Conservation (phyloP, 495 filamentous ascomycete genomes). For the Pyrenula aspistea region DNA sequence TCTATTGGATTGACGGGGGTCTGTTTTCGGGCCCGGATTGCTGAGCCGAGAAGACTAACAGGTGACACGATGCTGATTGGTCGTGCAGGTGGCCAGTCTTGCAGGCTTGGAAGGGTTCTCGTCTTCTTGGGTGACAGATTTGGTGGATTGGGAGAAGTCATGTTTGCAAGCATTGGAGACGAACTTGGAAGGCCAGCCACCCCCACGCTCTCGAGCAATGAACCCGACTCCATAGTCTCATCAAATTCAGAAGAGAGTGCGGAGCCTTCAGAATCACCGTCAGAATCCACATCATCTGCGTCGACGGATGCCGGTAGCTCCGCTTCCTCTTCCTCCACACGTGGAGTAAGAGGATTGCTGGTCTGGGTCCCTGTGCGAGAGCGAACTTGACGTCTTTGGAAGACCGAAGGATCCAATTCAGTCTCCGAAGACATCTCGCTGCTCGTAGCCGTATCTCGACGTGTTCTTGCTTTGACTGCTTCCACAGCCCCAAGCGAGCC, state of each 20-base stretch:
- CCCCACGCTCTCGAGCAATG: conserved; percentile 39
- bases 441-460: conserved; percentile 80
- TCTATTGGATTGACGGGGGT: conserved; percentile 78
- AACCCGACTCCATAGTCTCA: conserved; percentile 49
- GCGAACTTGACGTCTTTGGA: conserved; percentile 49
- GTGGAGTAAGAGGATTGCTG: conserved; percentile 44
- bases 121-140: conserved; percentile 44
- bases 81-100: conserved; percentile 81
- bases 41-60: conserved; percentile 56
- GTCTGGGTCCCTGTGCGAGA: conserved; percentile 35
- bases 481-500: conserved; percentile 70
- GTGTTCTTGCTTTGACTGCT: conserved; percentile 57
- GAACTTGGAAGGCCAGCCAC: conserved; percentile 28
- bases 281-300: conserved; percentile 49
- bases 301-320: conserved; percentile 23
- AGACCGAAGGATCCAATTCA: conserved; percentile 59
- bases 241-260: conserved; percentile 58
- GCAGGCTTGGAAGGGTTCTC: conserved; percentile 43
- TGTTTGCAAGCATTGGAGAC: conserved; percentile 28
- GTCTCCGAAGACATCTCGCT: conserved; percentile 89
- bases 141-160: conserved; percentile 17
- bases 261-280: conserved; percentile 50
- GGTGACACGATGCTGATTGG: conserved; percentile 79
- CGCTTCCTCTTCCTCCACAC: conserved; percentile 45
- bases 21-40: conserved; percentile 65